phyloP scores from a whole-genome alignment of 2,329 filamentous ascomycete species.

The Alternaria viburni region DNA sequence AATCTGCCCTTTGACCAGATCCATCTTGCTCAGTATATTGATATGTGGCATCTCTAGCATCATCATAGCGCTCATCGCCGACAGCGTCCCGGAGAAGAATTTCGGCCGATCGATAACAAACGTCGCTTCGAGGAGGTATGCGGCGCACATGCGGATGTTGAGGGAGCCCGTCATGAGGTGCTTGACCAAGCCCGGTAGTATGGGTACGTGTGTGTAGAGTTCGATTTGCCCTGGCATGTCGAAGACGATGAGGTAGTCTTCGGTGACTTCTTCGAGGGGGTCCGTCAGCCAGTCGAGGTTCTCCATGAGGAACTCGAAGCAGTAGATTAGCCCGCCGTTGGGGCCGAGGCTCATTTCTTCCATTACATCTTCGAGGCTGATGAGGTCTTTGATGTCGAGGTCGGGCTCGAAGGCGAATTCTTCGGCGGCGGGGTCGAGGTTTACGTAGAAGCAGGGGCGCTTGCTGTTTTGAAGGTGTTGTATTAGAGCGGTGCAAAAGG shows the following conservation, averaged over 20 bases:
- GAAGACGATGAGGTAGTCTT: constrained; percentile 96
- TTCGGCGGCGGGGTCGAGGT: constrained; percentile 96
- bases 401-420: constrained; percentile 90
- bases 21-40: constrained; percentile 98
- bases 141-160: constrained; percentile 89
- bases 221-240: constrained; percentile 99
- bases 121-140: constrained; percentile 93
- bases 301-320: constrained; percentile 93
- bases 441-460: constrained; percentile 96
- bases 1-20: constrained; percentile 88
- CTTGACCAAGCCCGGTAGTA: constrained; percentile 82
- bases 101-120: constrained; percentile 96
- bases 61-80: constrained; percentile 98
- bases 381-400: constrained; percentile 93
- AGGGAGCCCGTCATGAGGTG: constrained; percentile 82
- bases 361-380: constrained; percentile 94
- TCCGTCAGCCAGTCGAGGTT: constrained; percentile 92
- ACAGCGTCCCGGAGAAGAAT: constrained; percentile 94
- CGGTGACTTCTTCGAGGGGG: constrained; percentile 81
- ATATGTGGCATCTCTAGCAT: constrained; percentile 97
- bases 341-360: constrained; percentile 89
- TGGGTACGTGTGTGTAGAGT: constrained; percentile 94
- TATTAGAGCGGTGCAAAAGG: too few relatives aligned
- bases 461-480: constrained; percentile 86
- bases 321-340: constrained; percentile 93